Evolutionary conservation across 345 rosid species (phyloP).

Genomic region (Eucalyptus marginata): DNA sequence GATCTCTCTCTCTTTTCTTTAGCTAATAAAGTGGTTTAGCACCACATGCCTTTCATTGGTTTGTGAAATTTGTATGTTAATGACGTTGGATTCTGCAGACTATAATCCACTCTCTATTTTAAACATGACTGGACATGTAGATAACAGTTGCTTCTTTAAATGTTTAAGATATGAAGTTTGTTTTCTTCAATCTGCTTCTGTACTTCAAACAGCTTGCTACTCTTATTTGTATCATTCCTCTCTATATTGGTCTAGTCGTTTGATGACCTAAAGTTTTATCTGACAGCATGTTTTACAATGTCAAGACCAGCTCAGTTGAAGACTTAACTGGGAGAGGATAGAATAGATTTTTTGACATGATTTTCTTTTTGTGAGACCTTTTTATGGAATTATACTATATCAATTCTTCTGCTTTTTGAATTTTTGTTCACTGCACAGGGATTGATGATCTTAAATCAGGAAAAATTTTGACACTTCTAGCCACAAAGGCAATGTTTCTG

Average conservation of each 20-base stretch:
- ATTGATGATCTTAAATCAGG: constrained; percentile 67
- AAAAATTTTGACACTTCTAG: constrained; percentile 72
- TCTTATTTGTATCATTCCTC: neutral
- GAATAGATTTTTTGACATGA: neutral
- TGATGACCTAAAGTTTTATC: neutral
- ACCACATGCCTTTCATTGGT: neutral
- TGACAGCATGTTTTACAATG: constrained; percentile 81
- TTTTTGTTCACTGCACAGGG: constrained; percentile 18
- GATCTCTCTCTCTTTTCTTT: neutral
- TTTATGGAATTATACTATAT: neutral
- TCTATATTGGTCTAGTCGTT: neutral
- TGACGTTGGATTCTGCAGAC: neutral
- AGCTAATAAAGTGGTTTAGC: neutral
- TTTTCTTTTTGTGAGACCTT: neutral
- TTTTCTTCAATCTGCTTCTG: neutral
- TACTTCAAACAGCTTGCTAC: neutral
- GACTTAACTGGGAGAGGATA: constrained; percentile 82
- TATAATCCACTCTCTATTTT: neutral
- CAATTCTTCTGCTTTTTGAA: neutral
- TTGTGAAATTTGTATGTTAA: neutral
- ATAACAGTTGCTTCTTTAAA: neutral
- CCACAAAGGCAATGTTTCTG: constrained; percentile 72
- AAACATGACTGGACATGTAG: neutral
- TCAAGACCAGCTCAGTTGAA: constrained; percentile 61
- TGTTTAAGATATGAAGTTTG: neutral